These are phyloP conservation scores for Diaporthe sp. DNA, from an alignment of 2,329 filamentous ascomycete species.

Conservation along the genomic window DNA sequence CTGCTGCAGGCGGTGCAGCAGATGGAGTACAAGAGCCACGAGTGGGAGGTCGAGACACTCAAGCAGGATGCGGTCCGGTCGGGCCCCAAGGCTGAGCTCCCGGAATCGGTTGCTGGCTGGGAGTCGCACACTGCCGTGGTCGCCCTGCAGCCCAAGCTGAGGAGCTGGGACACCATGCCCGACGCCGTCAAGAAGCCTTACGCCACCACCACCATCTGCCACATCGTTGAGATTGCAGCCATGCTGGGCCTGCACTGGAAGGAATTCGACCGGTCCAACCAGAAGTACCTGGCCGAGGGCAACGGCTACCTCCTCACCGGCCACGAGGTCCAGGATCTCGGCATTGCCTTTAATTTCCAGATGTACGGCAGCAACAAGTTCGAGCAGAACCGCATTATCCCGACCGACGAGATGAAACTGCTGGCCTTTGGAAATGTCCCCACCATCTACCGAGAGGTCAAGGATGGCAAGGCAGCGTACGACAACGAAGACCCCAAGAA, in stretches of 20 bases:
- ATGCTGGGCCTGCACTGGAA: slow-evolving; percentile 69
- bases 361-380: slow-evolving; percentile 61
- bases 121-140: slow-evolving; percentile 54
- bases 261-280: slow-evolving; percentile 62
- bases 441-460: slow-evolving; percentile 54
- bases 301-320: slow-evolving; percentile 65
- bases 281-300: slow-evolving; percentile 65
- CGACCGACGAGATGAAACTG: slow-evolving; percentile 63
- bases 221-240: slow-evolving; percentile 64
- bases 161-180: slow-evolving; percentile 65
- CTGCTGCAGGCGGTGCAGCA: slow-evolving; percentile 60
- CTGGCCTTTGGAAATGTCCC: slow-evolving; percentile 66
- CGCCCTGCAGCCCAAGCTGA: slow-evolving; percentile 56
- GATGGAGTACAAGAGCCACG: slow-evolving; percentile 59
- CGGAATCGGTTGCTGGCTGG: slow-evolving; percentile 39
- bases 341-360: slow-evolving; percentile 65
- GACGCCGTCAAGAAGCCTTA: slow-evolving; percentile 58
- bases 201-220: slow-evolving; percentile 65
- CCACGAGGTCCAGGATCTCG: slow-evolving; percentile 57
- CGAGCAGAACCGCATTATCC: slow-evolving; percentile 61
- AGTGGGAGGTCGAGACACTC: slow-evolving; percentile 54
- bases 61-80: slow-evolving; percentile 37
- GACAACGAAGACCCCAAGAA: slow-evolving; percentile 52
- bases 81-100: slow-evolving; percentile 32
- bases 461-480: slow-evolving; percentile 38